These are phyloP conservation scores for Cokeromyces recurvatus DNA, from an alignment of 371 early-diverging fungal species.

Conservation along the genomic window DNA sequence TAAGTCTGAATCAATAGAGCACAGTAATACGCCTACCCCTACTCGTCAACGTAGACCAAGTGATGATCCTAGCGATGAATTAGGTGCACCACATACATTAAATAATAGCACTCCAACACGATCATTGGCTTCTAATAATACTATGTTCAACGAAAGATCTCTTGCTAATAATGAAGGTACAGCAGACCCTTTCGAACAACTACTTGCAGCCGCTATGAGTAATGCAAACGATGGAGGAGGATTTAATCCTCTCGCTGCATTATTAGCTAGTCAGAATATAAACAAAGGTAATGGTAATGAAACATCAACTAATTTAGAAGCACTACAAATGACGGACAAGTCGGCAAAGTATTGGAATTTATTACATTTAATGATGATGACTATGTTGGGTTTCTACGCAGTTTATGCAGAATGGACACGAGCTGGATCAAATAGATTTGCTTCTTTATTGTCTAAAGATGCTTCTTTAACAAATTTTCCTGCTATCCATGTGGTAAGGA, in stretches of 20 bases:
- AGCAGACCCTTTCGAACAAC: slow-evolving; percentile 14
- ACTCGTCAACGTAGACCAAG: slow-evolving; percentile 13
- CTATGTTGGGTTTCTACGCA: slow-evolving; percentile 40
- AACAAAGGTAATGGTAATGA: not conserved
- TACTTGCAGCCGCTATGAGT: slow-evolving; percentile 4
- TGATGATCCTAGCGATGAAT: slow-evolving; percentile 42
- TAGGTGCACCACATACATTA: slow-evolving; percentile 34
- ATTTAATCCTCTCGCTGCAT: slow-evolving; percentile 11
- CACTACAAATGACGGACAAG: slow-evolving; percentile 5
- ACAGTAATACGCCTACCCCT: not conserved
- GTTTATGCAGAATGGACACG: slow-evolving; percentile 44
- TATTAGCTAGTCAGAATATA: no score
- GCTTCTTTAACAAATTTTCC: slow-evolving; percentile 13
- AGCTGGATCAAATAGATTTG: slow-evolving; percentile 35
- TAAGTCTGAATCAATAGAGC: not conserved
- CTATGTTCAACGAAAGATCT: no score
- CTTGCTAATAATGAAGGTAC: no score
- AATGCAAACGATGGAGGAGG: slow-evolving; percentile 1
- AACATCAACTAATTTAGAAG: not conserved
- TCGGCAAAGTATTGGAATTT: slow-evolving; percentile 45
- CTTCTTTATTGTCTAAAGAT: slow-evolving; percentile 18
- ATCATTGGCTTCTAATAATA: no score
- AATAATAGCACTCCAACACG: not conserved
- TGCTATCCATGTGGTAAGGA: slow-evolving; percentile 24
- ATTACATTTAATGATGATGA: slow-evolving; percentile 44